Evolutionary conservation across 1,139 yeast species (phyloP).

Genomic region (Arxiozyma telluris): DNA sequence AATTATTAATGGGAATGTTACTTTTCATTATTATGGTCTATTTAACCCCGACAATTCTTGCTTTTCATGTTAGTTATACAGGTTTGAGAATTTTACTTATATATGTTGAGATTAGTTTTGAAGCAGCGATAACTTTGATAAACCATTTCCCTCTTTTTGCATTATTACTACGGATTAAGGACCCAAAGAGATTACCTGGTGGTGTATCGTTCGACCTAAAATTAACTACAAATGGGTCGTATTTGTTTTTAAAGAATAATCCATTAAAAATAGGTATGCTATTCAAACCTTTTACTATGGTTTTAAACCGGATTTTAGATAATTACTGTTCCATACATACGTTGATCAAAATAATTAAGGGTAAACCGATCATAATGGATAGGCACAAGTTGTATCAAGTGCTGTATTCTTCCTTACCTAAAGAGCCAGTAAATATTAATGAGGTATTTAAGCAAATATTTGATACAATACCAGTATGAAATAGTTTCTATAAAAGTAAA

Average conservation of each 20-base stretch:
- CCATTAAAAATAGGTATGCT: constrained; percentile 39
- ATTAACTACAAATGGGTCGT: constrained; percentile 1
- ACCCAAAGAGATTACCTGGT: constrained; percentile 82
- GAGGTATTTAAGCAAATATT: constrained; percentile 18
- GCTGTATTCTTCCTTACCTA: constrained; percentile 44
- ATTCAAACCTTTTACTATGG: constrained; percentile 40
- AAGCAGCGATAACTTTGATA: constrained; percentile 52
- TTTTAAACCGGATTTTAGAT: constrained; percentile 34
- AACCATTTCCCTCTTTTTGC: constrained; percentile 87
- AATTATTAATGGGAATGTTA: constrained; percentile 77
- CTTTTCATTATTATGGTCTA: constrained; percentile 72
- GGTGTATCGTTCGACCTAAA: constrained; percentile 48
- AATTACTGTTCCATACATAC: constrained; percentile 39
- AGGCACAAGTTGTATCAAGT: constrained; percentile 40
- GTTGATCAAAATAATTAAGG: constrained; percentile 35
- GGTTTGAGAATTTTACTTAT: constrained; percentile 47
- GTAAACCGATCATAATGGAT: constrained; percentile 40
- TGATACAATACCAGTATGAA: constrained; percentile 4
- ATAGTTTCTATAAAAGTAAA: not conserved
- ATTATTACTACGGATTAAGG: constrained; percentile 66
- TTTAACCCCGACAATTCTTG: constrained; percentile 76
- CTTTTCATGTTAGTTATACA: constrained; percentile 74
- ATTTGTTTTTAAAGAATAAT: constrained; percentile 29
- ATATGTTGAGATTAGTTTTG: constrained; percentile 44
- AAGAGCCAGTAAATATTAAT: constrained; percentile 28